These are phyloP conservation scores for Brasenia schreberi DNA, from an alignment of 164 flowering plant genomes.

Conservation along the genomic window DNA sequence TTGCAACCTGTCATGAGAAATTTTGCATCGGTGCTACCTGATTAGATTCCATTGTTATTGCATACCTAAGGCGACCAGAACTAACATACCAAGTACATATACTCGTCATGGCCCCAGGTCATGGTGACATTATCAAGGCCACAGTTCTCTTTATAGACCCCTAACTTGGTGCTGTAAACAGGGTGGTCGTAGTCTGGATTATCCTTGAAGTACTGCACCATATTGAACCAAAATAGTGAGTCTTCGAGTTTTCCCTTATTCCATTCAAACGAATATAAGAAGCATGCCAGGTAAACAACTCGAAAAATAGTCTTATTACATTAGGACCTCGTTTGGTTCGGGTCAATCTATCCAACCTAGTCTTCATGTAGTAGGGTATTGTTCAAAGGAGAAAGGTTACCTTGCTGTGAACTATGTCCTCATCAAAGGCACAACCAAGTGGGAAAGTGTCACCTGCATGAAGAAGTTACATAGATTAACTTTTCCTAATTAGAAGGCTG, in stretches of 20 bases:
- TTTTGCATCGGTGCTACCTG: too few species aligned
- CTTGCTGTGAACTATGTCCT: slow-evolving; percentile 59
- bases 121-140: slow-evolving; percentile 55
- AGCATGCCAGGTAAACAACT: background rate
- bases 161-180: slow-evolving; percentile 37
- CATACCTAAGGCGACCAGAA: background rate
- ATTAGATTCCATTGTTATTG: too few species aligned
- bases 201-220: slow-evolving; percentile 35
- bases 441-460: slow-evolving; percentile 68
- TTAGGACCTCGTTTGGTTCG: background rate
- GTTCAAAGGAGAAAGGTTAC: slow-evolving; percentile 10
- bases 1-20: slow-evolving; percentile 32
- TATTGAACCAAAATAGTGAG: background rate
- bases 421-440: slow-evolving; percentile 64
- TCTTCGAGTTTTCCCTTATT: too few species aligned
- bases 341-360: too few species aligned
- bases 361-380: too few species aligned
- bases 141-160: slow-evolving; percentile 45
- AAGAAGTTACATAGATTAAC: too few species aligned
- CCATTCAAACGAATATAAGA: too few species aligned
- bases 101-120: slow-evolving; percentile 76
- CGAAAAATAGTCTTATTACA: background rate
- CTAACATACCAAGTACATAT: slow-evolving; percentile 63
- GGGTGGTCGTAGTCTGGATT: slow-evolving; percentile 44
- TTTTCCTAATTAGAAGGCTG: too few species aligned